Percentiles rank a stretch among this genome's conserved stretches.
Evolutionary conservation across 2,329 filamentous ascomycete species (phyloP).

Genomic region (Hypoxylon sp.): DNA sequence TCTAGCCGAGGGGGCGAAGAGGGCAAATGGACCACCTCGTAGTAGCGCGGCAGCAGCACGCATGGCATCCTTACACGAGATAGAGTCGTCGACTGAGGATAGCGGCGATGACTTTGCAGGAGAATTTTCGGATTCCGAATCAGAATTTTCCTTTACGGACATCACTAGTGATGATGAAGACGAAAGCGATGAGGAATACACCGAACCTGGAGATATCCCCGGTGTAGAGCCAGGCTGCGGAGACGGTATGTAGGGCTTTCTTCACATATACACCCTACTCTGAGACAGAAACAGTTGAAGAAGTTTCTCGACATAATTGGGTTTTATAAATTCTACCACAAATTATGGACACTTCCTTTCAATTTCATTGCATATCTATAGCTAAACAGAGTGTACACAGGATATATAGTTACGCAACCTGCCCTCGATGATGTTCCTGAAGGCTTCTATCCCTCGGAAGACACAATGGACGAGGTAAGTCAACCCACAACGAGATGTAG

Average conservation of each 20-base stretch:
- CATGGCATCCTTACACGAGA: constrained; percentile 47
- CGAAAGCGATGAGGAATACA: constrained; percentile 66
- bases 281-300: constrained; percentile 14
- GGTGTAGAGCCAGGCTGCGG: constrained; percentile 82
- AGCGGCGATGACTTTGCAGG: constrained; percentile 69
- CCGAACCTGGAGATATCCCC: constrained; percentile 80
- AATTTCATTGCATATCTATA: background rate
- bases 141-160: constrained; percentile 52
- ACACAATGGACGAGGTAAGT: constrained; percentile 73
- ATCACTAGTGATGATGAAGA: constrained; percentile 69
- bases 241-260: constrained; percentile 62
- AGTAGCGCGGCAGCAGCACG: constrained; percentile 49
- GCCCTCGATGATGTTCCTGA: constrained; percentile 89
- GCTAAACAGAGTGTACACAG: constrained; percentile 40
- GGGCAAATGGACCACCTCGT: constrained; percentile 41
- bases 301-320: constrained; percentile 1
- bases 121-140: constrained; percentile 74
- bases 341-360: background rate
- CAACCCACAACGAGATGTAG: background rate
- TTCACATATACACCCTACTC: constrained; percentile 22
- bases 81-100: constrained; percentile 59
- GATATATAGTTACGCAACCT: constrained; percentile 89
- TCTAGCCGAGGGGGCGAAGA: constrained; percentile 33
- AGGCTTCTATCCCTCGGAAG: constrained; percentile 83
- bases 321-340: background rate